Percentiles rank a stretch among this genome's conserved stretches.
Evolutionary conservation across 768 basidiomycete species (phyloP).

Genomic region (Inosperma sp.): DNA sequence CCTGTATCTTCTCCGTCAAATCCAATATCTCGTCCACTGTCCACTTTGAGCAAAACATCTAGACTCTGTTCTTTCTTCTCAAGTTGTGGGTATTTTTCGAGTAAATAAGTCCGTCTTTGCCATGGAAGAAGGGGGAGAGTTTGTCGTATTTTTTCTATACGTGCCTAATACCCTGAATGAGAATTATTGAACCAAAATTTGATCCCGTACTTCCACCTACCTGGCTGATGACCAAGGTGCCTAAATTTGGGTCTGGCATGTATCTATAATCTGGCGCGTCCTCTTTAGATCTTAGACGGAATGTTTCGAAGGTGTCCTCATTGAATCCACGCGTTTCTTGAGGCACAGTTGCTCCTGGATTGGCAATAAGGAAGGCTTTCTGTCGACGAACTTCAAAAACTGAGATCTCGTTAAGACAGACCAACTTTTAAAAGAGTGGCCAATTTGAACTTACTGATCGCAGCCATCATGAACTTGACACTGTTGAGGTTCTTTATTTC

Average conservation of each 20-base stretch:
- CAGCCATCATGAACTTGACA: slow-evolving; percentile 74
- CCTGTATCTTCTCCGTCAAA: slow-evolving; percentile 55
- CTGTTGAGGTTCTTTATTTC: slow-evolving; percentile 98
- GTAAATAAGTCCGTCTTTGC: slow-evolving; percentile 54
- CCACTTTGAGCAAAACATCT: slow-evolving; percentile 72
- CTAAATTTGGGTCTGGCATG: slow-evolving; percentile 96
- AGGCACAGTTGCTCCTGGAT: slow-evolving; percentile 39
- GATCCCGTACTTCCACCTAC: slow-evolving; percentile 24
- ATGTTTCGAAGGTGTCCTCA: slow-evolving; percentile 77
- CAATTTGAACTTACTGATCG: slow-evolving; percentile 59
- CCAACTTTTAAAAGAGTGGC: background rate
- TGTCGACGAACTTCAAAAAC: slow-evolving; percentile 83
- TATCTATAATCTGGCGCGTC: slow-evolving; percentile 95
- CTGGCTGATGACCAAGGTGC: slow-evolving; percentile 57
- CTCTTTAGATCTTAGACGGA: slow-evolving; percentile 81
- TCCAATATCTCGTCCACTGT: slow-evolving; percentile 56
- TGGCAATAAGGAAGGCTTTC: slow-evolving; percentile 45
- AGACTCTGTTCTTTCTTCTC: slow-evolving; percentile 57
- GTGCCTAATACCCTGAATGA: slow-evolving; percentile 41
- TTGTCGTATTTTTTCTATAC: slow-evolving; percentile 48
- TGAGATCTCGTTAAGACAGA: slow-evolving; percentile 28
- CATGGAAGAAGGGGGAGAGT: slow-evolving; percentile 76
- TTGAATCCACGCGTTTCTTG: slow-evolving; percentile 94
- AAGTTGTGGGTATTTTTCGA: slow-evolving; percentile 31
- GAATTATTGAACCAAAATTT: background rate